Conservation (phyloP, 2,329 filamentous ascomycete species). For the Pyricularia sp. region DNA sequence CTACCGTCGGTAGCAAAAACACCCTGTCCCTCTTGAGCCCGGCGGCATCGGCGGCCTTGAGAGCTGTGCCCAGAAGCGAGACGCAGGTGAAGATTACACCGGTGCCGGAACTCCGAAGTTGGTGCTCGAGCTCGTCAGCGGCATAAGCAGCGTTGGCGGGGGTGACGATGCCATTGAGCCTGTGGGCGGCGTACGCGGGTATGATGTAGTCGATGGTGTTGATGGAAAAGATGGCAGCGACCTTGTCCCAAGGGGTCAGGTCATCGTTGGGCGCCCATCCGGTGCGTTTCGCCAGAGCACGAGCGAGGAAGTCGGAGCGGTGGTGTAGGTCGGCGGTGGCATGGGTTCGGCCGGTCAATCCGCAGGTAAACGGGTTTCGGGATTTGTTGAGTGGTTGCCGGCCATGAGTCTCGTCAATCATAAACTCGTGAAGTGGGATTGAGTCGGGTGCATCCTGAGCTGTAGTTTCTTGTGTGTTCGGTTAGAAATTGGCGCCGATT, state of each 20-base stretch:
- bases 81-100: slow-evolving; percentile 58
- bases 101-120: slow-evolving; percentile 50
- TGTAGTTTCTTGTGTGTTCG: not conserved
- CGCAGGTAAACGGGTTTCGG: slow-evolving; percentile 14
- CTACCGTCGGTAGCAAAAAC: not conserved
- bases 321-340: slow-evolving; percentile 5
- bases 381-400: slow-evolving; percentile 50
- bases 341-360: slow-evolving; percentile 11
- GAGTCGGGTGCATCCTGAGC: slow-evolving; percentile 51
- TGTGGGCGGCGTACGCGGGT: slow-evolving; percentile 39
- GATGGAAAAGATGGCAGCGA: slow-evolving; percentile 55
- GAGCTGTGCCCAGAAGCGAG: slow-evolving; percentile 45
- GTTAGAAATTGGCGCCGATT: not conserved
- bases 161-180: slow-evolving; percentile 46
- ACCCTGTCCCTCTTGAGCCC: not conserved
- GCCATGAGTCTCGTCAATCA: slow-evolving; percentile 59
- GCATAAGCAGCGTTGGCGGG: slow-evolving; percentile 62
- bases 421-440: slow-evolving; percentile 63
- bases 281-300: slow-evolving; percentile 51
- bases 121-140: slow-evolving; percentile 50
- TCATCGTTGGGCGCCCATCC: slow-evolving; percentile 56
- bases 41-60: slow-evolving; percentile 38
- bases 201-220: slow-evolving; percentile 59
- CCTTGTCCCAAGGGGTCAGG: slow-evolving; percentile 60
- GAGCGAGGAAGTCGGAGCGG: slow-evolving; percentile 9